Evolutionary conservation across 75 land plant species (phyloP), one percentile per base, ranked within the genome.

Genomic region (Cunninghamia lanceolata): DNA sequence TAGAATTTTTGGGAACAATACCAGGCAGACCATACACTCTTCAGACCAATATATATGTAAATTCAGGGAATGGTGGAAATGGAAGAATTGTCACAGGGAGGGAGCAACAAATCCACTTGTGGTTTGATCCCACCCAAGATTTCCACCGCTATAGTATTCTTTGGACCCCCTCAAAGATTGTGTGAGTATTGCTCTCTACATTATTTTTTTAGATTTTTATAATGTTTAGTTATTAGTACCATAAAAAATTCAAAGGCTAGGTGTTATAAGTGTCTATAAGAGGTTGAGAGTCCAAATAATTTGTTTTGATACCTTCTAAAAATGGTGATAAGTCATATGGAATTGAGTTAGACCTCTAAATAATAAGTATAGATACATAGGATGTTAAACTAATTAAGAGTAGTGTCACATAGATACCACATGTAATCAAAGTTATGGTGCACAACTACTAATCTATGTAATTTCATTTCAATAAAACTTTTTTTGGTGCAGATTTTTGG

Each of bases 141-240:
- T 90, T 87, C 89, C 96, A 94, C 79, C 71, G 89, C 16, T 94
- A 94, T 89, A 92, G 91, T 88, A 90, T 94, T 84, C 82, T 94
- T 35, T 94, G 96, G 96, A 94, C 91, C 84, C 52, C 74, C n/a
- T 83, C 87, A 50, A 92, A 91, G 77, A 88, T 90, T 16, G 93
- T 92, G 96, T 95, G 91, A 92, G 93, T 35, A 36, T 0, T 19
- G 0, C 39, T 13, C 45, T 0, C 75, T 15, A 73, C 34, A 73
- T 32, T 8, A 73, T 34, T 34, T 11, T 11, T 30, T 10, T 14
- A 73, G 36, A 73, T 63, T 63, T 63, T 63, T 63, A 25, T 28
- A 63, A 50, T 13, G 14, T 13, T 13, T 13, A 50, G 15, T 13
- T 2, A 50, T 50, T 50, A 13, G 15, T 50, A 13, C 2, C 16